These are phyloP conservation scores for Usnea hakonensis DNA, from an alignment of 495 filamentous ascomycete genomes.

Conservation along the genomic window DNA sequence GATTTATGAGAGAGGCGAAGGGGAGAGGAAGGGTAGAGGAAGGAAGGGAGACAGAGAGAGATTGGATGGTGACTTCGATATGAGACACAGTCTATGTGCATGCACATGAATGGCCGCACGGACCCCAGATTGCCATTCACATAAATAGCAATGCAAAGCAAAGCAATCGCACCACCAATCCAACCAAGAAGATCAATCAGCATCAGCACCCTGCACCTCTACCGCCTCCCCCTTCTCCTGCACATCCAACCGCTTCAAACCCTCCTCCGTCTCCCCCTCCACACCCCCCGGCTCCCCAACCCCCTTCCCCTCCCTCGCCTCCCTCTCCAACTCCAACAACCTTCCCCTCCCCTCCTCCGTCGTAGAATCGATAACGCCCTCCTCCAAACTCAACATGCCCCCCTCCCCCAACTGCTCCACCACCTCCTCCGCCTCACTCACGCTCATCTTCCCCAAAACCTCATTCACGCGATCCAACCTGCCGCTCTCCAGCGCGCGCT, in stretches of 20 bases:
- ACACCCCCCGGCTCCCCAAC: conserved; percentile 16
- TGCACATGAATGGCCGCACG: too few relatives aligned
- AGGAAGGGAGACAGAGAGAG: too few relatives aligned
- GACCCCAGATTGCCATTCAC: too few relatives aligned
- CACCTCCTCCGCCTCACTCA: conserved; percentile 85
- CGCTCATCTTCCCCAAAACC: conserved; percentile 86
- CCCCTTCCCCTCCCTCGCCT: conserved; percentile 33
- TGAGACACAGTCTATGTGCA: too few relatives aligned
- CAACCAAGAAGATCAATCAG: conserved; percentile 1
- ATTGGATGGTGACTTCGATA: too few relatives aligned
- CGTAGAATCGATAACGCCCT: conserved; percentile 90
- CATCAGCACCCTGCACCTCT: conserved; percentile 19
- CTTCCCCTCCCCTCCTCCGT: conserved; percentile 80
- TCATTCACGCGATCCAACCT: conserved; percentile 91
- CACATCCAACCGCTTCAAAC: conserved; percentile 57
- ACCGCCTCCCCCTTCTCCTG: conserved; percentile 22
- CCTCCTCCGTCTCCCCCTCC: conserved; percentile 52
- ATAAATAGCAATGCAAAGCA: not conserved
- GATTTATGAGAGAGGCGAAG: too few relatives aligned
- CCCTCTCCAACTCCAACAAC: conserved; percentile 69
- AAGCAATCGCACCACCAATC: not conserved
- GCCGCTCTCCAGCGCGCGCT: conserved; percentile 73
- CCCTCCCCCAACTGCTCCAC: conserved; percentile 79
- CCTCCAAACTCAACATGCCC: conserved; percentile 81
- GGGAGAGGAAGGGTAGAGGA: too few relatives aligned